Percentiles rank a stretch among this genome's conserved stretches.
Conservation (phyloP, 805 yeast species). For the Teunomyces lycoperdinae region DNA sequence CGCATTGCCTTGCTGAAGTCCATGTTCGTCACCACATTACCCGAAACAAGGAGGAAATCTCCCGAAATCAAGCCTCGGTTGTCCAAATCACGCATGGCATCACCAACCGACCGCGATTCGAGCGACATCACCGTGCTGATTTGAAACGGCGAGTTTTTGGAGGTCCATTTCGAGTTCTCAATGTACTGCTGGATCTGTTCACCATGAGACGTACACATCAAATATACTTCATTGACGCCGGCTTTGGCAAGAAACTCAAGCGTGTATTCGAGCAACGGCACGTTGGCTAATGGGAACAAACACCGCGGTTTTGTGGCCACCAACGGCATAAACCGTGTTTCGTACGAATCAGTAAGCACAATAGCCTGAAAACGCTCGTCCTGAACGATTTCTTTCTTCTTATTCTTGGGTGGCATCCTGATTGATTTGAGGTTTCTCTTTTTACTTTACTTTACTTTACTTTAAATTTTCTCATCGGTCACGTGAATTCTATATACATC, state of each 20-base stretch:
- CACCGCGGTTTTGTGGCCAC: constrained; percentile 87
- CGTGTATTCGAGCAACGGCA: constrained; percentile 92
- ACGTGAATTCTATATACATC: not conserved
- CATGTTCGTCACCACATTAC: constrained; percentile 93
- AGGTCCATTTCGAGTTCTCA: constrained; percentile 66
- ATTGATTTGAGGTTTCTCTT: not conserved
- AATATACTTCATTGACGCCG: constrained; percentile 83
- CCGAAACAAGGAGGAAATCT: constrained; percentile 86
- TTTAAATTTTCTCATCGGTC: not conserved
- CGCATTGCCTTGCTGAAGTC: constrained; percentile 72
- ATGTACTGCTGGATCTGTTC: constrained; percentile 83
- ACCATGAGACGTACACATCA: constrained; percentile 89
- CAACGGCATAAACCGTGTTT: constrained; percentile 89
- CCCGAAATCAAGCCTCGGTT: constrained; percentile 85
- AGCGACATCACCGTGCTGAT: constrained; percentile 77
- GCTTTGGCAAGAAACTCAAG: constrained; percentile 90
- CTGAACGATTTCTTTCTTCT: constrained; percentile 56
- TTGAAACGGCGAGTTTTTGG: constrained; percentile 73
- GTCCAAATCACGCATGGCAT: constrained; percentile 94
- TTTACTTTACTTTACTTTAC: not conserved
- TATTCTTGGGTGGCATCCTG: constrained; percentile 46
- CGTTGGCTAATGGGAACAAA: constrained; percentile 85
- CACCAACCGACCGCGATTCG: constrained; percentile 91
- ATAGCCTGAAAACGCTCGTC: constrained; percentile 88
- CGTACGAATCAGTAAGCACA: constrained; percentile 90